Percentiles rank a stretch among this genome's conserved stretches.
Evolutionary conservation across 352 stramenopile species (phyloP).

Genomic region (Phytophthora sp.): DNA sequence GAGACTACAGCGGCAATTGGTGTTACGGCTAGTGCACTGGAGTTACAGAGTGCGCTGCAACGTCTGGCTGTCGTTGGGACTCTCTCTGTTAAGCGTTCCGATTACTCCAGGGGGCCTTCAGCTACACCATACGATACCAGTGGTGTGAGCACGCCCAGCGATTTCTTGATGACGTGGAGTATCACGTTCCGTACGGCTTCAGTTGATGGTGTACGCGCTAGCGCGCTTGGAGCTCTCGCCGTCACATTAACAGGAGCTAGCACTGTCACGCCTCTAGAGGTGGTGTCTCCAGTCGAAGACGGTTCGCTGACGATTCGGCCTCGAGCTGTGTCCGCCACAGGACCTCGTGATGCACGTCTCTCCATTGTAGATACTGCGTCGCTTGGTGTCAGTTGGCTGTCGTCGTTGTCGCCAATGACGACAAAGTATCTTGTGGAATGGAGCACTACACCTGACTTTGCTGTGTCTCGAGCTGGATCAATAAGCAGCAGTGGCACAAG

Average conservation of each 20-base stretch:
- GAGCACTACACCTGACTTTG: slow-evolving; percentile 48
- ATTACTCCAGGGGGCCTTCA: slow-evolving; percentile 59
- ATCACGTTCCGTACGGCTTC: slow-evolving; percentile 77
- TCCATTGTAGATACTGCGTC: slow-evolving; percentile 68
- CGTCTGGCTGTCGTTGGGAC: slow-evolving; percentile 54
- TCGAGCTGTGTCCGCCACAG: slow-evolving; percentile 50
- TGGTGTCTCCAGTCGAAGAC: slow-evolving; percentile 32
- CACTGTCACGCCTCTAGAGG: slow-evolving; percentile 42
- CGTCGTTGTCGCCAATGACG: slow-evolving; percentile 31
- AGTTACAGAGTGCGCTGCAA: slow-evolving; percentile 63
- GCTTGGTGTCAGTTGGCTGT: slow-evolving; percentile 71
- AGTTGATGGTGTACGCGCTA: slow-evolving; percentile 54
- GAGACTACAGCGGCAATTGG: slow-evolving; percentile 46
- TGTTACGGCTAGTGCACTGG: slow-evolving; percentile 54
- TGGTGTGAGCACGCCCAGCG: slow-evolving; percentile 40
- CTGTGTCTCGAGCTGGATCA: slow-evolving; percentile 36
- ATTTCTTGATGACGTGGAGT: slow-evolving; percentile 70
- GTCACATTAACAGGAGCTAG: slow-evolving; percentile 34
- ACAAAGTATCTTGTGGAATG: slow-evolving; percentile 90
- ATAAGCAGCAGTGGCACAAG: slow-evolving; percentile 29
- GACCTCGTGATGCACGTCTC: slow-evolving; percentile 53
- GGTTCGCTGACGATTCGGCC: slow-evolving; percentile 45
- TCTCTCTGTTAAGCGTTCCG: slow-evolving; percentile 60
- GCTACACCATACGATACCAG: slow-evolving; percentile 56
- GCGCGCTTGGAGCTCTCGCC: slow-evolving; percentile 49